Conservation (phyloP, 2,329 filamentous ascomycete species). For the Ceratocystis lukuohia region DNA sequence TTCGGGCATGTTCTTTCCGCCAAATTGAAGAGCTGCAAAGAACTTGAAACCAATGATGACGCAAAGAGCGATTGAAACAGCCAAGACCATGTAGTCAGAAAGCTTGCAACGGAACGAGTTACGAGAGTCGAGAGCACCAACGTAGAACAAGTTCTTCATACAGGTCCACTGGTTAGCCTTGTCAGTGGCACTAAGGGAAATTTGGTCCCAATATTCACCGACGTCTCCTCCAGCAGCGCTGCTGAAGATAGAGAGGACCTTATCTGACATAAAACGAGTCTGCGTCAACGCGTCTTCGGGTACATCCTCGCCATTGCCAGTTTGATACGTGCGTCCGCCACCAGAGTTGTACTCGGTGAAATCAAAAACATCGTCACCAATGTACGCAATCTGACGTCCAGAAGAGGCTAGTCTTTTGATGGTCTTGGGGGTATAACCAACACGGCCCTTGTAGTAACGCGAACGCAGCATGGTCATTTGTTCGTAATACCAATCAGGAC, state of each 20-base stretch:
- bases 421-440: conserved; percentile 72
- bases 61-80: conserved; percentile 67
- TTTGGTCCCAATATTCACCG: conserved; percentile 64
- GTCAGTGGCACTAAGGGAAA: conserved; percentile 43
- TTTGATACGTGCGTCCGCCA: conserved; percentile 56
- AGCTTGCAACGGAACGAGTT: conserved; percentile 77
- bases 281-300: conserved; percentile 37
- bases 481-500: conserved; percentile 86
- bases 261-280: conserved; percentile 66
- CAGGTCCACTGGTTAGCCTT: conserved; percentile 64
- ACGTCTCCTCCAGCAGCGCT: conserved; percentile 64
- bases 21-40: conserved; percentile 87
- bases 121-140: conserved; percentile 82
- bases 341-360: conserved; percentile 61
- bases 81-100: conserved; percentile 76
- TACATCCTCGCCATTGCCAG: conserved; percentile 37
- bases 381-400: conserved; percentile 57
- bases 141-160: conserved; percentile 87
- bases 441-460: conserved; percentile 71
- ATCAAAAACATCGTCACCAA: conserved; percentile 74
- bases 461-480: conserved; percentile 65
- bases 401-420: conserved; percentile 53
- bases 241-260: conserved; percentile 65
- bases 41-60: conserved; percentile 90
- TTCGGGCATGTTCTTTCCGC: conserved; percentile 79